Base-by-base conservation (phyloP, 2,329 filamentous ascomycete genomes). In the Conoideocrella luteorostrata region DNA sequence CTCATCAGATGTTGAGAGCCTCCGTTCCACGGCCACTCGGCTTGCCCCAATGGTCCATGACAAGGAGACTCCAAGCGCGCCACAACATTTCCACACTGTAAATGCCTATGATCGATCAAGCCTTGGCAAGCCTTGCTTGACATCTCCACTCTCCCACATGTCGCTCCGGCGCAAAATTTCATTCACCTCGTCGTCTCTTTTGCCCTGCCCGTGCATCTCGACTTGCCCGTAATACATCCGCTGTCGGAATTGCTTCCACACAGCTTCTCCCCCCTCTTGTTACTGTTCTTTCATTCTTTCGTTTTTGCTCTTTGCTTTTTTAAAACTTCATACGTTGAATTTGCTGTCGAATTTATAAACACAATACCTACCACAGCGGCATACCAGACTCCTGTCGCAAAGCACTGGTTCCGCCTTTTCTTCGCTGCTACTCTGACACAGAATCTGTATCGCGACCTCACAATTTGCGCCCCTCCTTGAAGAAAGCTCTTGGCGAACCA, bases 401-500 rank as follows among this genome's bases (percentile, higher is more conserved):
- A 9, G 3, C 30, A 33, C 33, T 28, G 24, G 41, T 44, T 30
- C 41, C 39, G 32, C 23, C 28, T 43, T 41, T 40, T 34, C 39
- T 18, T 41, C 26, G 24, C 52, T 50, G 45, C 52, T 53, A 52
- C 55, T 51, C 51, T 51, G 53, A 51, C 52, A 52, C 54, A 48
- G 53, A 52, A 54, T 49, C 51, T 13, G 26, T 30, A 43, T 34
- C 24, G 44, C 20, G 30, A 20, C 35, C 24, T 46, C 29, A 43
- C 40, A 35, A 12, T 39, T 43, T 43, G 39, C 35, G 39, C 44
- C 39, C 39, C 35, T 40, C 30, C 12, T 28, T 34, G 22, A 29
- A 39, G 33, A 41, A 43, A 15, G 7, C 28, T 52, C 62, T 65
- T 61, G 62, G 60, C 62, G 57, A 56, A 58, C 57, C n/a, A n/a